phyloP scores from a whole-genome alignment of 257 asterid species.

The Jaltomata sinuosa region DNA sequence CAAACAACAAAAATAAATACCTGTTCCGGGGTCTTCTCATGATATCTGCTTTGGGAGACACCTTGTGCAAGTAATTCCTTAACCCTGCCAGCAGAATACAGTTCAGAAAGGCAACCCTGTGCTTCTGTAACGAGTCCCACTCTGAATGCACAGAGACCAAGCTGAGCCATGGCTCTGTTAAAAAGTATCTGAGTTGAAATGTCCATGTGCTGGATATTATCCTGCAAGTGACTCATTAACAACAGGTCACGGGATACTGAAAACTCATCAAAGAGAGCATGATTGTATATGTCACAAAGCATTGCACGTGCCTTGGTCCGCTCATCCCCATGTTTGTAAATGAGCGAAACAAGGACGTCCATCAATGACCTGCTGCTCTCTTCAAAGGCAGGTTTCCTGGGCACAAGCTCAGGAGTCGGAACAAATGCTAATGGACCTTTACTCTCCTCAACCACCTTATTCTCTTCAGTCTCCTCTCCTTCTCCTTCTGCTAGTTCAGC shows the following conservation, averaged over 20 bases:
- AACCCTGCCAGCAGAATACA: conserved; percentile 89
- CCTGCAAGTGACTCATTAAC: conserved; percentile 98
- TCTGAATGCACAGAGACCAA: conserved; percentile 88
- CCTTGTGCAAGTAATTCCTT: conserved; percentile 97
- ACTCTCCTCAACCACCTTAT: conserved; percentile 43
- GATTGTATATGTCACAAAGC: conserved; percentile 95
- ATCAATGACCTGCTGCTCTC: conserved; percentile 75
- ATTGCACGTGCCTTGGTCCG: conserved; percentile 96
- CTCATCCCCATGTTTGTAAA: conserved; percentile 82
- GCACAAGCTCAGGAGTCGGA: conserved; percentile 63
- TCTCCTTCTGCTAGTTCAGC: conserved; percentile 48
- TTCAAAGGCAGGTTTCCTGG: conserved; percentile 78
- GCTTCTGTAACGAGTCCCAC: conserved; percentile 67
- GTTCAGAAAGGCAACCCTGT: conserved; percentile 79
- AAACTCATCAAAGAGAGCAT: conserved; percentile 81
- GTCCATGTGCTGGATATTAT: conserved; percentile 91
- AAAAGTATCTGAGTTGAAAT: conserved; percentile 85
- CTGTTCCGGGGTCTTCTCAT: conserved; percentile 99
- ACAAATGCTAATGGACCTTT: conserved; percentile 61
- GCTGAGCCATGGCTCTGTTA: conserved; percentile 95
- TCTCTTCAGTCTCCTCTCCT: conserved; percentile 40
- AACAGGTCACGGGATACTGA: conserved; percentile 74
- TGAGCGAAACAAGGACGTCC: conserved; percentile 73
- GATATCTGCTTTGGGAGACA: conserved; percentile 84
- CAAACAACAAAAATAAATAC: conserved; percentile 20